These are phyloP conservation scores for Irpex sp. DNA, from an alignment of 1,284 basidiomycete species.

Conservation along the genomic window DNA sequence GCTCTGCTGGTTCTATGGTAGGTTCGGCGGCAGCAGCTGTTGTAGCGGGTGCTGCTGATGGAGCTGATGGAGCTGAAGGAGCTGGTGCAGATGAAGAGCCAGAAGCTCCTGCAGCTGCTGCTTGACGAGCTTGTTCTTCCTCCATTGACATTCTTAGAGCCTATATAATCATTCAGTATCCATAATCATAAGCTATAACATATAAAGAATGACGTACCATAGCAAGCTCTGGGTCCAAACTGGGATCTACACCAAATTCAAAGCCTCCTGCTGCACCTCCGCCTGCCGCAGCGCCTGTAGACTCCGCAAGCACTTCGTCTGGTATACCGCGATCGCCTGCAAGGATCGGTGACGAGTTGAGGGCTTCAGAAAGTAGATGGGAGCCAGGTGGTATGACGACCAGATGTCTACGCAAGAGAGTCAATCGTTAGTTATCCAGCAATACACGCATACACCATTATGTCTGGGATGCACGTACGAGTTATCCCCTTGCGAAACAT, in stretches of 20 bases:
- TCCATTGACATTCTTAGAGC: constrained; percentile 97
- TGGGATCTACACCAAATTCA: constrained; percentile 93
- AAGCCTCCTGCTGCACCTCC: constrained; percentile 55
- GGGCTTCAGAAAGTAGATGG: constrained; percentile 80
- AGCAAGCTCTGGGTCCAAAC: constrained; percentile 93
- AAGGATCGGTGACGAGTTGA: constrained; percentile 82
- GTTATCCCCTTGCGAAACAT: constrained; percentile 76
- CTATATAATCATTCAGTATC: constrained; percentile 38
- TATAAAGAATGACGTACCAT: constrained; percentile 59
- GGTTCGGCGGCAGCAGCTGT: constrained; percentile 29
- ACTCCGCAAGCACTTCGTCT: constrained; percentile 57
- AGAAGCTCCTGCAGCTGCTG: constrained; percentile 35
- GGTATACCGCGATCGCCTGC: constrained; percentile 77
- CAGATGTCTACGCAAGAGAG: constrained; percentile 59
- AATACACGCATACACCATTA: neutral
- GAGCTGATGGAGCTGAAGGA: constrained; percentile 26
- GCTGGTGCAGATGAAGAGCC: constrained; percentile 29
- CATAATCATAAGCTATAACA: neutral
- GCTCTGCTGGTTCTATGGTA: constrained; percentile 32
- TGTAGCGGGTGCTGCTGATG: neutral
- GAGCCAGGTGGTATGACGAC: constrained; percentile 78
- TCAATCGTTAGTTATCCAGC: neutral
- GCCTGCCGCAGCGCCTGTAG: constrained; percentile 40
- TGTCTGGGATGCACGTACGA: constrained; percentile 48
- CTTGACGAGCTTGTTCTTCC: constrained; percentile 91